These are phyloP conservation scores for Lecanosticta acicola DNA, from an alignment of 2,329 filamentous ascomycete species.

Conservation along the genomic window DNA sequence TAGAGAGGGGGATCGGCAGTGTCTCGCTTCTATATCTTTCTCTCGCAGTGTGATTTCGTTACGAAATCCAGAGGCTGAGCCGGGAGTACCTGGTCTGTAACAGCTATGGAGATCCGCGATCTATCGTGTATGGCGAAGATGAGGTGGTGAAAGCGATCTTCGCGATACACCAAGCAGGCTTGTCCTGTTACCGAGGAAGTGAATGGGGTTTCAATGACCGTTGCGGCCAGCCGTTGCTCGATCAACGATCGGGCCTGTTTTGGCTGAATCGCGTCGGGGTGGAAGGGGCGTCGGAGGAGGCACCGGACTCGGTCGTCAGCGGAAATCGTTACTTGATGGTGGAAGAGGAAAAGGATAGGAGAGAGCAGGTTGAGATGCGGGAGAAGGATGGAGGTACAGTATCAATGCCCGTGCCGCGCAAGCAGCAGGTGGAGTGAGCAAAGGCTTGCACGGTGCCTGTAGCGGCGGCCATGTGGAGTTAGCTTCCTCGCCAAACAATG, in stretches of 20 bases:
- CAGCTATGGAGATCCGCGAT: neutral
- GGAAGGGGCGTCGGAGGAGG: neutral
- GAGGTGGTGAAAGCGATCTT: neutral
- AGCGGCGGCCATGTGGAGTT: neutral
- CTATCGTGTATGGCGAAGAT: neutral
- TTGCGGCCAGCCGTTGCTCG: slow-evolving; percentile 64
- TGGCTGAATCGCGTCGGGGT: neutral
- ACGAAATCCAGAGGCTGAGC: neutral
- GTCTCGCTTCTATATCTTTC: neutral
- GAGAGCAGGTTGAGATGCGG: neutral
- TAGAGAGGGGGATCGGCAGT: neutral
- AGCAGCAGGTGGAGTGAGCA: neutral
- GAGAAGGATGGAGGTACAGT: neutral
- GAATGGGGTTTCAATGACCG: slow-evolving; percentile 42
- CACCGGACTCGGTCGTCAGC: neutral
- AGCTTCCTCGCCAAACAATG: neutral
- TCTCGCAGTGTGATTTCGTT: neutral
- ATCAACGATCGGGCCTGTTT: slow-evolving; percentile 52
- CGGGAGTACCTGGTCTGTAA: neutral
- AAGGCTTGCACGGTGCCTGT: too few relatives aligned
- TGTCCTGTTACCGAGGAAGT: neutral
- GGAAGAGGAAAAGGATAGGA: neutral
- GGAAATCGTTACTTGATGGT: neutral
- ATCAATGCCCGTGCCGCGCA: neutral
- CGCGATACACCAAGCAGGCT: neutral